Evolutionary conservation across 345 rosid genomes (phyloP), one percentile per base, ranked within the genome.

Genomic region (Gossypium thurberi): DNA sequence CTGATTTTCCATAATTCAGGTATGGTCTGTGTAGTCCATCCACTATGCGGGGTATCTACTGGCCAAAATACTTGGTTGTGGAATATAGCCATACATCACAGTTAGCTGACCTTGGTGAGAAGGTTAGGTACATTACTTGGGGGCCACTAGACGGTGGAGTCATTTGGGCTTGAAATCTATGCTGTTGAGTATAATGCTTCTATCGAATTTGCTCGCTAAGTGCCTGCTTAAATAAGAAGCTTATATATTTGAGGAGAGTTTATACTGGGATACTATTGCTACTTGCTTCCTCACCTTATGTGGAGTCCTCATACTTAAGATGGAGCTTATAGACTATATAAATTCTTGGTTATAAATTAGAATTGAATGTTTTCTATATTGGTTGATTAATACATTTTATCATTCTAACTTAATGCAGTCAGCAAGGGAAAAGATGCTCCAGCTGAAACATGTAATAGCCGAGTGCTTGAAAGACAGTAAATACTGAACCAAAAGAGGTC

Each of bases 341-440:
- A 69, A 72, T 3, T 40, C 21, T 47, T 59, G 43, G 28, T 46
- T 69, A 52, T 8, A 15, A 14, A 59, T 59, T 53, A 43, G 20
- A 17, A 44, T 40, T 25, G 75, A 46, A 14, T 67, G 60, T 44
- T 15, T 13, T 46, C 13, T n/a, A 51, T 74, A 18, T 33, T 40
- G 51, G 21, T 15, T 51, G 51, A 37, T 15, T 72, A 56, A 78
- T 44, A 57, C 33, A 57, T 23, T 14, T 25, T 57, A 57, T 57
- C 62, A 37, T 72, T 43, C 20, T 69, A 33, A 74, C 72, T 67
- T 56, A 71, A 42, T 75, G 87, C 90, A 91, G 97, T 79, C 77
- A 74, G 94, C 93, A 8, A 87, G 80, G 81, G 85, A 79, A 77
- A 88, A 87, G 83, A 82, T 87, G 93, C 71, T 80, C 62, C 94